These are phyloP conservation scores for Aphanomyces euteiches DNA, from an alignment of 352 stramenopile genomes.

Conservation along the genomic window DNA sequence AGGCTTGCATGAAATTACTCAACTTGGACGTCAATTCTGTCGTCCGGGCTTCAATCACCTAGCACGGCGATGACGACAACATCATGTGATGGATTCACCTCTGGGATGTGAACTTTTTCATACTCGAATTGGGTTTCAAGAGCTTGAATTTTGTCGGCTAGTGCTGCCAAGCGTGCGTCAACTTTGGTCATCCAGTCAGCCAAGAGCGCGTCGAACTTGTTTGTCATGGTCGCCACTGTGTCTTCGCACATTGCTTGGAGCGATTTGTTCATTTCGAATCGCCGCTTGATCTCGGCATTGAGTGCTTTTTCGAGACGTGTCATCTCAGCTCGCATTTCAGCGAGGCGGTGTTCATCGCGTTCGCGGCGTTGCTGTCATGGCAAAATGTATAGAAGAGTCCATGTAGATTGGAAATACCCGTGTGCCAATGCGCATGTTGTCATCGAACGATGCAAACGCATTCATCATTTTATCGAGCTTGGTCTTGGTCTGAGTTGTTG, in stretches of 20 bases:
- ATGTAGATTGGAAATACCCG: conserved; percentile 36
- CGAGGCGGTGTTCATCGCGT: conserved; percentile 90
- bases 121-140: conserved; percentile 80
- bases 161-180: conserved; percentile 52
- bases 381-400: not conserved
- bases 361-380: conserved; percentile 79
- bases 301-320: conserved; percentile 85
- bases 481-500: conserved; percentile 63
- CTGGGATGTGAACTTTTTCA: conserved; percentile 84
- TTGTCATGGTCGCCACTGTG: conserved; percentile 82
- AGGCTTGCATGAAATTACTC: conserved; percentile 82
- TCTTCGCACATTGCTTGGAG: conserved; percentile 88
- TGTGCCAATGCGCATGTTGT: conserved; percentile 82
- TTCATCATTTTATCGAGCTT: conserved; percentile 84
- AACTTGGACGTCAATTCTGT: conserved; percentile 88
- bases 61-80: not conserved
- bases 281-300: conserved; percentile 90
- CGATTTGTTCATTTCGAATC: conserved; percentile 92
- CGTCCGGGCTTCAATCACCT: conserved; percentile 86
- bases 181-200: conserved; percentile 69
- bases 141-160: conserved; percentile 77
- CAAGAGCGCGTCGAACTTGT: conserved; percentile 73
- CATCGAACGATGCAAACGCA: conserved; percentile 81
- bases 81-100: conserved; percentile 20
- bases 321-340: conserved; percentile 91